These are phyloP conservation scores for Kalmusia sp. DNA, from an alignment of 2,329 filamentous ascomycete genomes.

Conservation along the genomic window DNA sequence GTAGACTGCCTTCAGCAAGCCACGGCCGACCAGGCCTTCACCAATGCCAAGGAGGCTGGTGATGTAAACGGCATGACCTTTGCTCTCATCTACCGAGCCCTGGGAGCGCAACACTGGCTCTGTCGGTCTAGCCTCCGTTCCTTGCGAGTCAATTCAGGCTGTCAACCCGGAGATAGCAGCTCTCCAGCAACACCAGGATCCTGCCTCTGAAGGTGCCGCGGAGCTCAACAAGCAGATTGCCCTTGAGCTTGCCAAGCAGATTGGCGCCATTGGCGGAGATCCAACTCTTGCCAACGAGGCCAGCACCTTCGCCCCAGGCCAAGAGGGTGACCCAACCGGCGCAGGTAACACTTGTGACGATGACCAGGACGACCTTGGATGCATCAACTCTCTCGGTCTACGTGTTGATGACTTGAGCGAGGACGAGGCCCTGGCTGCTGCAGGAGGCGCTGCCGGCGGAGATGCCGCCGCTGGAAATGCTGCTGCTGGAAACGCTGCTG, in stretches of 20 bases:
- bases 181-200: conserved; percentile 71
- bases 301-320: conserved; percentile 69
- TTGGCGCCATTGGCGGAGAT: conserved; percentile 68
- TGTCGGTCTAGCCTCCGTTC: conserved; percentile 64
- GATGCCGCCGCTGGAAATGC: conserved; percentile 7
- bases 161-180: conserved; percentile 71
- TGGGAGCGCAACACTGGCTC: conserved; percentile 68
- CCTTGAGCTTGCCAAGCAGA: conserved; percentile 65
- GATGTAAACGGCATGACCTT: conserved; percentile 63
- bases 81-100: conserved; percentile 60
- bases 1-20: conserved; percentile 65
- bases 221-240: conserved; percentile 67
- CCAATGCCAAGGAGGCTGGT: conserved; percentile 62
- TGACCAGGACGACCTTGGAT: conserved; percentile 56
- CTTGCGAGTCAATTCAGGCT: conserved; percentile 63
- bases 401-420: conserved; percentile 62
- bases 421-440: conserved; percentile 60
- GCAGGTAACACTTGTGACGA: conserved; percentile 62
- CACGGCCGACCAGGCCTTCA: conserved; percentile 66
- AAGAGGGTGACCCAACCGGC: conserved; percentile 59
- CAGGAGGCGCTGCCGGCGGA: conserved; percentile 34
- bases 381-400: conserved; percentile 62
- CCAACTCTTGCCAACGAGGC: conserved; percentile 66
- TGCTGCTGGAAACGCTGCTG: neutral
- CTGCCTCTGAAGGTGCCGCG: conserved; percentile 64